Percentiles rank a stretch among this genome's conserved stretches.
These are phyloP conservation scores for Lichtheimia hyalospora DNA, from an alignment of 371 early-diverging fungal species.

Conservation along the genomic window DNA sequence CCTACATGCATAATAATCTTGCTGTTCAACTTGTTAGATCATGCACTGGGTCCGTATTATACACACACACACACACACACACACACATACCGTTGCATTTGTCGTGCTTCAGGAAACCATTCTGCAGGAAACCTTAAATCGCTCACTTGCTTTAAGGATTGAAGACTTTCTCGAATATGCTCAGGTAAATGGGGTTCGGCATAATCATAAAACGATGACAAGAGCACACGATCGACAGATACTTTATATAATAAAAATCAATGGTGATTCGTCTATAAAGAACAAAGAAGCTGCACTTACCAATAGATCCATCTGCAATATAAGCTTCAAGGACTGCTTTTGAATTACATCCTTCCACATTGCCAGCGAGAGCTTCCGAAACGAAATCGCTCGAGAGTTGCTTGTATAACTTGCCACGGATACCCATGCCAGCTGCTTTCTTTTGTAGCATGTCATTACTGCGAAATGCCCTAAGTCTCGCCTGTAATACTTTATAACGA, in stretches of 20 bases:
- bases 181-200: conserved; percentile 37
- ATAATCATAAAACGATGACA: conserved; percentile 34
- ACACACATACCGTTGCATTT: conserved; percentile 60
- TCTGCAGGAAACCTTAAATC: conserved; percentile 82
- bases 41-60: too few relatives aligned
- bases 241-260: neutral
- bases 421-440: conserved; percentile 26
- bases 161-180: conserved; percentile 31
- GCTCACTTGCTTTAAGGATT: conserved; percentile 59
- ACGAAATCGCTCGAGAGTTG: conserved; percentile 21
- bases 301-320: conserved; percentile 3
- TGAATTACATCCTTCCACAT: neutral
- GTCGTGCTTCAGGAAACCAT: conserved; percentile 76
- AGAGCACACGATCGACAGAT: conserved; percentile 25
- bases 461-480: neutral
- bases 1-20: conserved; percentile 93
- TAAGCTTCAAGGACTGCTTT: neutral
- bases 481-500: neutral
- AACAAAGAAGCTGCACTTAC: neutral
- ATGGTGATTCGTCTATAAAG: too few relatives aligned
- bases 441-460: conserved; percentile 7
- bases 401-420: conserved; percentile 17
- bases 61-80: neutral
- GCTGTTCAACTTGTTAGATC: conserved; percentile 23
- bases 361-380: conserved; percentile 7